Conservation (phyloP, 805 yeast species). For the Clavispora santaluciae region DNA sequence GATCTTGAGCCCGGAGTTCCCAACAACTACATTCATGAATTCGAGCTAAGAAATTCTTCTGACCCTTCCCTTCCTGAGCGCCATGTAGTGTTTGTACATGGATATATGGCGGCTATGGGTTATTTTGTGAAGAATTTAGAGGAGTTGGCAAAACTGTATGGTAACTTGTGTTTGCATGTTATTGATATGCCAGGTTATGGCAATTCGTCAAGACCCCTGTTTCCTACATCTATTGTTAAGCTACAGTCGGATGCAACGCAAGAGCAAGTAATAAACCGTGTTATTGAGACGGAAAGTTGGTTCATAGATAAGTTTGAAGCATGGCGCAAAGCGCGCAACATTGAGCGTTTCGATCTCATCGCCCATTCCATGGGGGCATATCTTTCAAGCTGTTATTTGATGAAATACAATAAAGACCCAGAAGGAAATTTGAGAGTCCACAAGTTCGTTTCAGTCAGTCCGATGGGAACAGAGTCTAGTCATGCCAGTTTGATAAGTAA, state of each 20-base stretch:
- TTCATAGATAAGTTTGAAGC: conserved; percentile 35
- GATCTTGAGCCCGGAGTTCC: conserved; percentile 12
- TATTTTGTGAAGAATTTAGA: conserved; percentile 37
- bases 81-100: conserved; percentile 35
- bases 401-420: conserved; percentile 28
- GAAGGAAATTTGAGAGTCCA: conserved; percentile 14
- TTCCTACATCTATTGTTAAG: conserved; percentile 26
- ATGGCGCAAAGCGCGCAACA: conserved; percentile 26
- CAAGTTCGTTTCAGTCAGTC: conserved; percentile 30
- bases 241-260: conserved; percentile 14
- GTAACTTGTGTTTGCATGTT: conserved; percentile 34
- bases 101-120: conserved; percentile 43
- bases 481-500: conserved; percentile 29
- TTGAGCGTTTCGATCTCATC: conserved; percentile 27
- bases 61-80: conserved; percentile 6
- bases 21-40: conserved; percentile 31
- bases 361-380: conserved; percentile 44
- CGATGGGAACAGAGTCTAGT: conserved; percentile 42
- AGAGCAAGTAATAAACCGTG: conserved; percentile 26
- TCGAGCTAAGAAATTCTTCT: conserved; percentile 24
- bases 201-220: conserved; percentile 36
- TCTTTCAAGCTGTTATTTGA: conserved; percentile 33
- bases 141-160: conserved; percentile 22
- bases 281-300: conserved; percentile 35
- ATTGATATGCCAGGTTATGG: conserved; percentile 42